Evolutionary conservation across 2,329 filamentous ascomycete genomes (phyloP).

Genomic region (Nigrospora oryzae): DNA sequence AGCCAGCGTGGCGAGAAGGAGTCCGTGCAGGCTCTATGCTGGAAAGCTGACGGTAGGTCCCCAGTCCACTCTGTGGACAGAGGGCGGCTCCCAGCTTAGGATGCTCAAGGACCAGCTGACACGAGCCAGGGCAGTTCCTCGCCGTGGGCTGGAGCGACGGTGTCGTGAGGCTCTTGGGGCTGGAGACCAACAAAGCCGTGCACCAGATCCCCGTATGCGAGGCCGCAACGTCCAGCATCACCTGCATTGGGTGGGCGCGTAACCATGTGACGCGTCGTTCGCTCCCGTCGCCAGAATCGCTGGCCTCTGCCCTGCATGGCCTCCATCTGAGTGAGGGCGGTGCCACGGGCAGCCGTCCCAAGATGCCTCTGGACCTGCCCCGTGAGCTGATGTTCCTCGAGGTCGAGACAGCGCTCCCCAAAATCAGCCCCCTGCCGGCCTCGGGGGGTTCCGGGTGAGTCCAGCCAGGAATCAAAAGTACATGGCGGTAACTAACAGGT

Average conservation of each 20-base stretch:
- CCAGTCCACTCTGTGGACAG: not conserved
- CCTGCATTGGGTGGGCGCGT: constrained; percentile 45
- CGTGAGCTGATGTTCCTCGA: constrained; percentile 67
- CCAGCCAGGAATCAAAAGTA: constrained; percentile 1
- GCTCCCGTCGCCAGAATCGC: constrained; percentile 4
- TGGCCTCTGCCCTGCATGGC: constrained; percentile 19
- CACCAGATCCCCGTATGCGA: constrained; percentile 57
- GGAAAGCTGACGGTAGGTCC: constrained; percentile 60
- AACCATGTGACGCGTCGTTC: constrained; percentile 27
- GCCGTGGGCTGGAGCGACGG: constrained; percentile 81
- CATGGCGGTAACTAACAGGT: constrained; percentile 6
- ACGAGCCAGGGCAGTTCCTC: constrained; percentile 56
- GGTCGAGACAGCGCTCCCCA: constrained; percentile 67
- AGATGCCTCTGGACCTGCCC: constrained; percentile 47
- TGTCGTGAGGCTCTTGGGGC: constrained; percentile 64
- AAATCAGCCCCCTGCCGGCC: constrained; percentile 61
- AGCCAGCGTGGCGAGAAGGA: constrained; percentile 34
- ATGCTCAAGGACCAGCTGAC: too few relatives aligned
- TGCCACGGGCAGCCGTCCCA: constrained; percentile 16
- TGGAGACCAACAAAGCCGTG: constrained; percentile 74
- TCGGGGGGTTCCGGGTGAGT: constrained; percentile 56
- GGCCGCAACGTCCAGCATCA: constrained; percentile 31
- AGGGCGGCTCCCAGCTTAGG: not conserved
- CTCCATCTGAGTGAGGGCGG: constrained; percentile 17
- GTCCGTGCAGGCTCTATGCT: constrained; percentile 42